Percentiles rank a stretch among this genome's conserved stretches.
Evolutionary conservation across 179 eudicot genomes (phyloP).

Genomic region (Nepenthes alata): DNA sequence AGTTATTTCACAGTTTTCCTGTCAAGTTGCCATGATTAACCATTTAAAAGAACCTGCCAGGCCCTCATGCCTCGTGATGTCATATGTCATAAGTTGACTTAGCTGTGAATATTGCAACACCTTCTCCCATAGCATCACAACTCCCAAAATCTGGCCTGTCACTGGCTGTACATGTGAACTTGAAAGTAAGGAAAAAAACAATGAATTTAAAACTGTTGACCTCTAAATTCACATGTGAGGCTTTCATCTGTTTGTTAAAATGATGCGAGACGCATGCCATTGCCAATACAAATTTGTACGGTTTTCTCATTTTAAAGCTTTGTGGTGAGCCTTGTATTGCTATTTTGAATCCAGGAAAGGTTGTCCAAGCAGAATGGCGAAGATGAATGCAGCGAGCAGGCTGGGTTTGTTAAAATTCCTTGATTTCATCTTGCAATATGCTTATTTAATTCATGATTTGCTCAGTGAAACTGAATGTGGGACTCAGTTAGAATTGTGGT

Average conservation of each 20-base stretch:
- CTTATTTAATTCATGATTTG: not conserved
- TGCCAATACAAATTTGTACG: not conserved
- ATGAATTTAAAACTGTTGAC: too few species aligned
- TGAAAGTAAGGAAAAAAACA: too few species aligned
- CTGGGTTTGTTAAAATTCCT: not conserved
- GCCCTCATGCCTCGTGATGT: too few species aligned
- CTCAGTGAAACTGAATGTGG: not conserved
- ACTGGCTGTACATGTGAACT: too few species aligned
- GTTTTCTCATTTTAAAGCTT: not conserved
- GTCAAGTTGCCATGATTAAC: too few species aligned
- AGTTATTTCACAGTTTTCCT: too few species aligned
- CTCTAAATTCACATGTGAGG: not conserved
- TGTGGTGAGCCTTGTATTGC: not conserved
- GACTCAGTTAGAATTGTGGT: not conserved
- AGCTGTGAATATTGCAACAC: too few species aligned
- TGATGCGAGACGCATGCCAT: too few species aligned
- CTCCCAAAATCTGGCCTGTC: too few species aligned
- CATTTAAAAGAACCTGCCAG: too few species aligned
- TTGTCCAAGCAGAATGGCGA: conserved; percentile 31
- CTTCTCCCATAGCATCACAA: too few species aligned
- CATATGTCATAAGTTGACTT: too few species aligned
- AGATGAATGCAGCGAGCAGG: conserved; percentile 19
- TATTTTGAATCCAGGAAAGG: conserved; percentile 25
- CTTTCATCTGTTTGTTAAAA: not conserved
- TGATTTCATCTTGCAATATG: not conserved